Evolutionary conservation across 345 rosid genomes (phyloP).

Genomic region (Eucalyptus viminalis): DNA sequence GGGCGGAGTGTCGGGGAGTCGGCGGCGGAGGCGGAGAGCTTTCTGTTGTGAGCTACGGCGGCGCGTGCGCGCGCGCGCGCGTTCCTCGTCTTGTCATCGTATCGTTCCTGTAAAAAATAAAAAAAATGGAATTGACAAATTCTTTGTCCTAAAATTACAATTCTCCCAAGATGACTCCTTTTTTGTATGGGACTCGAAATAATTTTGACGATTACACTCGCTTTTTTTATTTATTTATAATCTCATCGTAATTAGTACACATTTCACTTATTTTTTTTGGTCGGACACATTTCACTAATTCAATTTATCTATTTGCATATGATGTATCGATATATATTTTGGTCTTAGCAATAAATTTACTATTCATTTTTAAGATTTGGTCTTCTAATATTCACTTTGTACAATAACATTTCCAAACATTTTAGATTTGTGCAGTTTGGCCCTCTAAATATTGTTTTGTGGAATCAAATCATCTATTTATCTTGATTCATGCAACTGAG

Average conservation of each 20-base stretch:
- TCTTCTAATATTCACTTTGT: background rate
- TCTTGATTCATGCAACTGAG: background rate
- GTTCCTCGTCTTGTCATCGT: slow-evolving; percentile 45
- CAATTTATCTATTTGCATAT: background rate
- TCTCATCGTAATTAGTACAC: background rate
- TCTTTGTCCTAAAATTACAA: background rate
- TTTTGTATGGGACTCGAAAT: background rate
- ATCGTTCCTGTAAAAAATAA: slow-evolving; percentile 22
- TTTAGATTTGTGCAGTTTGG: background rate
- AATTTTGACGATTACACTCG: background rate
- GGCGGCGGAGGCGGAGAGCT: slow-evolving; percentile 47
- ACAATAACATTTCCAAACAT: background rate
- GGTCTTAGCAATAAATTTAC: background rate
- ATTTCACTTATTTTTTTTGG: too few species aligned
- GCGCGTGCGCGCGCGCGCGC: background rate
- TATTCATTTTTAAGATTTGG: background rate
- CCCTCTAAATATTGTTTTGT: background rate
- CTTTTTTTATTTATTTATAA: too few species aligned
- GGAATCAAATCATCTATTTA: background rate
- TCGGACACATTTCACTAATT: background rate
- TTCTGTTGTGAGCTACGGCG: slow-evolving; percentile 33
- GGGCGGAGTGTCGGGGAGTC: background rate
- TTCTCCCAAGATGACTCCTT: background rate
- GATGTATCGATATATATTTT: background rate
- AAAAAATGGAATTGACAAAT: background rate